Evolutionary conservation across 208 protist species (phyloP), one percentile per base, ranked within the genome.

Genomic region (Trypanosoma caninum): DNA sequence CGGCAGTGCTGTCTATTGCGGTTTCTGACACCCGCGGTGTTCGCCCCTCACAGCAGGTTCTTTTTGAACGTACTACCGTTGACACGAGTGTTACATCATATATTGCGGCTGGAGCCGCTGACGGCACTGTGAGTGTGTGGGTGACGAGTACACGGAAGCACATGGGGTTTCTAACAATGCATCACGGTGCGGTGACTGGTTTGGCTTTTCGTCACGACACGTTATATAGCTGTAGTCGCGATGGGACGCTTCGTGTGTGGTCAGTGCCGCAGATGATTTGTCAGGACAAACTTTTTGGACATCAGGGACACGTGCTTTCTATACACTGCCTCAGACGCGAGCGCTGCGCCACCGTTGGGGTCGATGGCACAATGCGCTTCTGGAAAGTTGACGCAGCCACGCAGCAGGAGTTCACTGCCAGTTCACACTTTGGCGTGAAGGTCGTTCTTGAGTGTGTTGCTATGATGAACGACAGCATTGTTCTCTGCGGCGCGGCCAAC

Each of bases 311-410:
- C 2, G 75, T 93, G 14, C 69, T 78, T 46, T 69, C 60, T 51
- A 47, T 94, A 35, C 68, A 84, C 45, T 78, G 68, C 3, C 83
- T 93, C 38, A 75, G 68, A 23, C 78, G 79, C 18, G 87, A 96
- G 50, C 77, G 79, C 31, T 87, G 81, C 34, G 82, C 78, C 18
- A 91, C 79, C 22, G 87, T 92, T 27, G 87, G 90, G 42, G 82
- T 88, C 18, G 90, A 96, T 57, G 80, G 84, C 38, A 87, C 83
- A 48, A 88, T 94, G 84, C 90, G 90, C 35, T 91, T 87, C 48
- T 96, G 87, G 85, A 91, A 91, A 59, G 69, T 92, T 28, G 87
- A 94, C 37, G 86, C 82, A 10, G 90, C 85, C 6, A 94, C 90
- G 55, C 84, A 92, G 72, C 83, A 91, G 68, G 70, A 65, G 30